A percentile compares a stretch with the other conserved stretches of the same genome.
Conservation (phyloP, 31 red algal genomes). For the Odonthalia washingtoniensis region DNA sequence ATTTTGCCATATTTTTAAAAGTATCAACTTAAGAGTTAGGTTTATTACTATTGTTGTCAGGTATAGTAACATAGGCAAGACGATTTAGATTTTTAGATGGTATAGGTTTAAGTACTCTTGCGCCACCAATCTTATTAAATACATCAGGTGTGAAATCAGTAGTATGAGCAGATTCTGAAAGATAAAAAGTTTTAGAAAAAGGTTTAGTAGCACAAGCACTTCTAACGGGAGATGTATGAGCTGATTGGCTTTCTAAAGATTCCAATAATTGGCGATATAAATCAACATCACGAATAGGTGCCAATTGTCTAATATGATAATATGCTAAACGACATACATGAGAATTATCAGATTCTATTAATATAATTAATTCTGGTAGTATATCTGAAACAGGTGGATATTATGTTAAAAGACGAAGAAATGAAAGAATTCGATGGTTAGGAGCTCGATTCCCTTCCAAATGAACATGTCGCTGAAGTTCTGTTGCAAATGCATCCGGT, state of each 20-base stretch:
- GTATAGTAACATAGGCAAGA: no score
- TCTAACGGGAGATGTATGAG: slow-evolving; percentile 54
- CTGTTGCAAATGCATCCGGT: slow-evolving; percentile 37
- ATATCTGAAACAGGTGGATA: slow-evolving; percentile 62
- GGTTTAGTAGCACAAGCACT: slow-evolving; percentile 75
- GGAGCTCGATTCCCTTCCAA: slow-evolving; percentile 67
- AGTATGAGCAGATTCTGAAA: slow-evolving; percentile 50
- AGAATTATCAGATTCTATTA: no score
- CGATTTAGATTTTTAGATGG: no score
- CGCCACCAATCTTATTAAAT: no score
- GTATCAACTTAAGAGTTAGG: no score
- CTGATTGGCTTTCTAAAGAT: slow-evolving; percentile 61
- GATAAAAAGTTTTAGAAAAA: slow-evolving; percentile 51
- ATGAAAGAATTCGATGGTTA: slow-evolving; percentile 58
- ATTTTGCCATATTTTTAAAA: no score
- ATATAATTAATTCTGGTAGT: slow-evolving; percentile 67
- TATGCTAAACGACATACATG: no score
- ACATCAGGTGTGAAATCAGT: no score
- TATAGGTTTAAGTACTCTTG: no score
- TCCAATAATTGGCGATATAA: slow-evolving; percentile 68
- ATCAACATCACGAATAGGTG: no score
- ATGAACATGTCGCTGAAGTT: slow-evolving; percentile 73
- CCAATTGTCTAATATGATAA: no score
- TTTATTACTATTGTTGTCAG: no score
- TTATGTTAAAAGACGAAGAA: slow-evolving; percentile 68